Base-by-base conservation (phyloP, 2,329 filamentous ascomycete species). In the Ciborinia camelliae region DNA sequence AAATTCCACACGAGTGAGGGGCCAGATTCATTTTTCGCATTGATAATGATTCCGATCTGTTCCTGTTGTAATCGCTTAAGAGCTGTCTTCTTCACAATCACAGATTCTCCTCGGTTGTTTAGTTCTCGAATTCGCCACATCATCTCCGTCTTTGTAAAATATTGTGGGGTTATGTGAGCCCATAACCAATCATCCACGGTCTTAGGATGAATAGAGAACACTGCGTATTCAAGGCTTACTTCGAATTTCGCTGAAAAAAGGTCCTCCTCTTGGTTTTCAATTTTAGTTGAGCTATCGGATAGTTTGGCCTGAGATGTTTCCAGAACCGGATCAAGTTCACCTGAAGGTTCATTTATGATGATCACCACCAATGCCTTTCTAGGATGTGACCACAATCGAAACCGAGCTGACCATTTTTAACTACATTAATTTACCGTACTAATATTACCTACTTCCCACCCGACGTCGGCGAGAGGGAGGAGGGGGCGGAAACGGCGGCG, bases 31-130 rank as follows among this genome's bases (percentile, higher is more conserved):
- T 51, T 50, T 20, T 23, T 50, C 18, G 45, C 20, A 9, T 51
- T n/a, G 6, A 61, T 23, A 12, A 61, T 26, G 14, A 61, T 51
- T 18, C 23, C 12, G 4, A 61, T 50, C 50, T 51, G 58, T 61
- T 61, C 15, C 20, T 50, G 58, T 15, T 51, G 58, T 9, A 50
- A 7, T 6, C 6, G 18, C 7, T 18, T 12, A 10, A 61, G 45
- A 8, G 10, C n/a, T 50, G 15, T 12, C 23, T 12, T 28, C 30
- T 61, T 61, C 2, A 9, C 30, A 14, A 28, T 28, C 5, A 39
- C 58, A 8, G 30, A n/a, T 20, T 23, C 15, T 10, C 58, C 58
- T 28, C 32, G 30, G n/a, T 37, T 39, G 10, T 30, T 39, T 15
- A 50, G 20, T 15, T 48, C 26, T 18, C 35, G 6, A 20, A 60